Evolutionary conservation across 345 rosid genomes (phyloP).

Genomic region (Populus pruinosa): DNA sequence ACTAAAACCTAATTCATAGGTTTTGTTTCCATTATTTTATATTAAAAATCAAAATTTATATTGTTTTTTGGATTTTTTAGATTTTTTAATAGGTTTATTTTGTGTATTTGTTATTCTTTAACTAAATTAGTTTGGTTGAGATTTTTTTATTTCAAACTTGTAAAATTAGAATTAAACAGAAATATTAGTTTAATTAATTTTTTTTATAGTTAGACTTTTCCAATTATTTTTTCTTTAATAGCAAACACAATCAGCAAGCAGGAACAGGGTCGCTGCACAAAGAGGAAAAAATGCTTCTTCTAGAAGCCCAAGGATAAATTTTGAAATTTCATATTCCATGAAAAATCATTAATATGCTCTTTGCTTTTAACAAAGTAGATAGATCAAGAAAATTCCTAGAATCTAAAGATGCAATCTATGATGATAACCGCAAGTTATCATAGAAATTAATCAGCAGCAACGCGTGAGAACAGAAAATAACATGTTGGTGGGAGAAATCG

Average conservation of each 20-base stretch:
- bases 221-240: no score
- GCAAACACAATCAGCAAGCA: neutral
- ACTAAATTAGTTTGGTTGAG: no score
- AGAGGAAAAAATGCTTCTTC: neutral
- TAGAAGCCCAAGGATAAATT: slow-evolving; percentile 4
- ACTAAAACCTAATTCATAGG: fast-evolving
- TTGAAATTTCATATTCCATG: slow-evolving; percentile 15
- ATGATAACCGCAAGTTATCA: slow-evolving; percentile 12
- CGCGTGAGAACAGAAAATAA: no score
- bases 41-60: no score
- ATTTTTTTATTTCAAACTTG: fast-evolving
- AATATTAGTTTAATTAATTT: no score
- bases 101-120: no score
- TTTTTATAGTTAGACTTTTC: no score
- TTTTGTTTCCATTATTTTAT: no score
- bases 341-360: slow-evolving; percentile 20
- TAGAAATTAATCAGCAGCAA: neutral
- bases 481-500: no score
- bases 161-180: fast-evolving
- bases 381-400: slow-evolving; percentile 11
- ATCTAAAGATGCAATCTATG: slow-evolving; percentile 12
- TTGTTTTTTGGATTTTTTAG: no score
- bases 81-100: no score
- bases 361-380: slow-evolving; percentile 7
- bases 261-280: neutral